Base-by-base conservation (phyloP, 352 stramenopile species). In the Thraustochytrium sp. region DNA sequence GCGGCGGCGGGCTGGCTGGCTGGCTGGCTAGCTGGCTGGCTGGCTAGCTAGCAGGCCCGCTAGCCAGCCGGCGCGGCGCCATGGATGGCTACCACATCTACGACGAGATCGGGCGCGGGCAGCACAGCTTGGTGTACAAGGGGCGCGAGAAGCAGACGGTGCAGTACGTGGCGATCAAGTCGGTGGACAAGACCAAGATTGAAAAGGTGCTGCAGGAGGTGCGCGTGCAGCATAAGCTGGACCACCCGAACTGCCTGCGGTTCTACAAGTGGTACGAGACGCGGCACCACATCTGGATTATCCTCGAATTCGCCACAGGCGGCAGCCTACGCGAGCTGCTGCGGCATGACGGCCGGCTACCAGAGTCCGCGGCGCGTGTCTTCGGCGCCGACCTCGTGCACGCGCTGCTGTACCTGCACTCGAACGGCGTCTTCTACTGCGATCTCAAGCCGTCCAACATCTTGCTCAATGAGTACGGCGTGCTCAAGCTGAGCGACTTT, bases 51-150 rank as follows among this genome's bases (percentile, higher is more conserved):
- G 26, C 18, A 1, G 13, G 55, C 55, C 13, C 55, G 26, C 55
- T 65, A 2, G 13, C 13, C 26, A 29, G 18, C 55, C 13, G 2
- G 29, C 13, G 13, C 18, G 16, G 26, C 13, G 40, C 59, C 37
- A 97, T 97, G 93, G 93, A 97, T 85, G 95, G 96, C 86, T 97
- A 97, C 89, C 95, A 94, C 87, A 96, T 97, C 75, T 96, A 96
- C 85, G 91, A 97, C 85, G 93, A 97, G 87, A 94, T 97, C 84
- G 93, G 93, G 9, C 90, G 90, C 64, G 93, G 93, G n/a, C 90
- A 90, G 68, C 89, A 94, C 88, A 96, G 92, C 62, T 93, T 95
- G 80, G 92, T 96, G 85, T 96, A 96, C 90, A 96, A 96, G 87
- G 92, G 92, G 44, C 85, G 92, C 18, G 91, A 92, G 78, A 97